Conservation (phyloP, 176 grass and related monocot species). For the Juncus effusus region DNA sequence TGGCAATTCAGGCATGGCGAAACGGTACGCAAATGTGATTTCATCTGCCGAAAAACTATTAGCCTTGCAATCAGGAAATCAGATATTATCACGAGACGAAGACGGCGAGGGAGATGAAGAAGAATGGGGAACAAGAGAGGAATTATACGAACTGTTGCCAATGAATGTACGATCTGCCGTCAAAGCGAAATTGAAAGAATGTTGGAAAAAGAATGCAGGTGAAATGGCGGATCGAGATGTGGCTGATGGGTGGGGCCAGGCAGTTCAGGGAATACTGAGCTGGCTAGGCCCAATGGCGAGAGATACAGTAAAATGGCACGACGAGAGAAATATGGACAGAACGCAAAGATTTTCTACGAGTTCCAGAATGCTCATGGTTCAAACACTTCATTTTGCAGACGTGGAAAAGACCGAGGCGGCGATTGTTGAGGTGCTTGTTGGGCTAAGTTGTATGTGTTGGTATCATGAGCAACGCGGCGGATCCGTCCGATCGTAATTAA, state of each 20-base stretch:
- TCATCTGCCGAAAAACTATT: conserved; percentile 41
- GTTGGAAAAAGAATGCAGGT: conserved; percentile 30
- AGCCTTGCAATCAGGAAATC: conserved; percentile 17
- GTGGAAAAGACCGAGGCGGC: conserved; percentile 54
- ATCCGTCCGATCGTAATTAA: not conserved
- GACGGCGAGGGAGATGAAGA: conserved; percentile 20
- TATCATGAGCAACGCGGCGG: conserved; percentile 43
- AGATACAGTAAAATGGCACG: conserved; percentile 70
- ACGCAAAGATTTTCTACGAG: conserved; percentile 52
- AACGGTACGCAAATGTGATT: conserved; percentile 67
- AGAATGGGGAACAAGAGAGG: conserved; percentile 51
- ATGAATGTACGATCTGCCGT: conserved; percentile 44
- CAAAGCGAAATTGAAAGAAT: conserved; percentile 54
- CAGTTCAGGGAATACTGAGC: conserved; percentile 35
- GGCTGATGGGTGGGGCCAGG: conserved; percentile 39
- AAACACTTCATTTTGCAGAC: conserved; percentile 86
- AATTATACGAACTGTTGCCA: conserved; percentile 72
- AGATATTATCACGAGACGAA: conserved; percentile 19
- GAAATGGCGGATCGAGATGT: conserved; percentile 31
- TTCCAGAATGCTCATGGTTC: conserved; percentile 50
- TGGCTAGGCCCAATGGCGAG: conserved; percentile 69
- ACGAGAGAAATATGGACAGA: conserved; percentile 71
- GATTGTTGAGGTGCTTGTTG: conserved; percentile 67
- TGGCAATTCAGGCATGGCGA: conserved; percentile 55
- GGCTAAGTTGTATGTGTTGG: conserved; percentile 64